Percentiles rank a stretch among this genome's conserved stretches.
phyloP scores from a whole-genome alignment of 2,329 filamentous ascomycete genomes.

The Phaeophleospora eucalypticola region DNA sequence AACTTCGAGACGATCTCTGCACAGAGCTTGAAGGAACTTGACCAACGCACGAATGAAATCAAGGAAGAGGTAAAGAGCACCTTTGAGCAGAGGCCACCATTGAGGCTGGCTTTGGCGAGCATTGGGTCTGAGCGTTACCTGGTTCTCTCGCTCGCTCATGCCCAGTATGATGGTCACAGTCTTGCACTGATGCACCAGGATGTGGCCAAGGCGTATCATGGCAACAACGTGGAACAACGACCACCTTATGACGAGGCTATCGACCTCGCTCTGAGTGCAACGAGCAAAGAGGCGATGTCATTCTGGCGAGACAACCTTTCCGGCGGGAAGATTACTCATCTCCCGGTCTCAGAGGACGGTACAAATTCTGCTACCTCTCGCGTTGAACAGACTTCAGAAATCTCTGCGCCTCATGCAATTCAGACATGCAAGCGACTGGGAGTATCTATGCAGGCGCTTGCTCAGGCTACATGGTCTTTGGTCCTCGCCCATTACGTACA shows the following conservation, averaged over 20 bases:
- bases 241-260: constrained; percentile 54
- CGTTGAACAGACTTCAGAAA: constrained; percentile 44
- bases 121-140: constrained; percentile 39
- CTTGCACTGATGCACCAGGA: constrained; percentile 69
- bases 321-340: constrained; percentile 41
- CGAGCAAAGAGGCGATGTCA: constrained; percentile 43
- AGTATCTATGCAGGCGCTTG: constrained; percentile 71
- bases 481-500: constrained; percentile 60
- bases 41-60: constrained; percentile 30
- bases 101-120: constrained; percentile 38
- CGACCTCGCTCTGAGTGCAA: constrained; percentile 48
- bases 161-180: constrained; percentile 87
- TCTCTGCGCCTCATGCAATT: constrained; percentile 43
- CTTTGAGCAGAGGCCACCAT: constrained; percentile 24
- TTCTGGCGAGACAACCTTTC: constrained; percentile 73
- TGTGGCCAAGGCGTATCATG: constrained; percentile 60
- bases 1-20: constrained; percentile 33
- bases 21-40: constrained; percentile 28
- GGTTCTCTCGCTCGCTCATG: constrained; percentile 74
- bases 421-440: constrained; percentile 61
- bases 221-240: constrained; percentile 31
- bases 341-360: constrained; percentile 34
- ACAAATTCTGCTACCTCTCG: constrained; percentile 35
- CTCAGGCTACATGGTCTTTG: constrained; percentile 71
- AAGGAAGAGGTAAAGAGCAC: constrained; percentile 37